Conservation (phyloP, 2,329 filamentous ascomycete genomes). For the Fonsecaea nubica region DNA sequence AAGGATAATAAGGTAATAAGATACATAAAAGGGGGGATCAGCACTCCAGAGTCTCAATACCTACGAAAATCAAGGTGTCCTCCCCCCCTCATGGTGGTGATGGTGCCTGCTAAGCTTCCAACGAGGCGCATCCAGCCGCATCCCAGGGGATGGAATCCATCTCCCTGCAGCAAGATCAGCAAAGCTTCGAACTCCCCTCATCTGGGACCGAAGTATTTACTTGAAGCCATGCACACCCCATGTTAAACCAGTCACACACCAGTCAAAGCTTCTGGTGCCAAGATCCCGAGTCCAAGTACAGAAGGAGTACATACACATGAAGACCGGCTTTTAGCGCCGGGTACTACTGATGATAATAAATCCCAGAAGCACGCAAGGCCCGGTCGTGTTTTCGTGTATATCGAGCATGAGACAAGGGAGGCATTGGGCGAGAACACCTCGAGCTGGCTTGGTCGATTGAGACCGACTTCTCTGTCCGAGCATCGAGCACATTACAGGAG, state of each 20-base stretch:
- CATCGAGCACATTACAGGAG: neutral
- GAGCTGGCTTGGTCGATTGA: too few species aligned
- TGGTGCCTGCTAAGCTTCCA: neutral
- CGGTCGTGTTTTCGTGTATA: too few species aligned
- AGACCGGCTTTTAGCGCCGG: too few species aligned
- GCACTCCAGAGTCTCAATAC: neutral
- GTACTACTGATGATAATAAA: too few species aligned
- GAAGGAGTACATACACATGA: too few species aligned
- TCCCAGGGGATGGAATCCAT: neutral
- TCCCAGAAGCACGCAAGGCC: too few species aligned
- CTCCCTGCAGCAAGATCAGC: slow-evolving; percentile 1
- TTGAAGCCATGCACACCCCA: neutral
- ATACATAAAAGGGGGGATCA: neutral
- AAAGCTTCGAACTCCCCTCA: neutral
- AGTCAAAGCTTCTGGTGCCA: neutral
- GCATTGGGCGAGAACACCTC: too few species aligned
- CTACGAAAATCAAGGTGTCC: neutral
- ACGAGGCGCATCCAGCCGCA: neutral
- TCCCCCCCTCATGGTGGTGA: neutral
- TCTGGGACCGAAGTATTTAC: neutral
- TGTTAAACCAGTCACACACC: neutral
- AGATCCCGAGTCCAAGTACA: neutral
- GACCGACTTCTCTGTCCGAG: neutral
- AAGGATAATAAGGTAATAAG: too few species aligned
- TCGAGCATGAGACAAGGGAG: too few species aligned